Evolutionary conservation across 345 rosid genomes (phyloP), one percentile per base, ranked within the genome.

Genomic region (Sisymbrium irio): DNA sequence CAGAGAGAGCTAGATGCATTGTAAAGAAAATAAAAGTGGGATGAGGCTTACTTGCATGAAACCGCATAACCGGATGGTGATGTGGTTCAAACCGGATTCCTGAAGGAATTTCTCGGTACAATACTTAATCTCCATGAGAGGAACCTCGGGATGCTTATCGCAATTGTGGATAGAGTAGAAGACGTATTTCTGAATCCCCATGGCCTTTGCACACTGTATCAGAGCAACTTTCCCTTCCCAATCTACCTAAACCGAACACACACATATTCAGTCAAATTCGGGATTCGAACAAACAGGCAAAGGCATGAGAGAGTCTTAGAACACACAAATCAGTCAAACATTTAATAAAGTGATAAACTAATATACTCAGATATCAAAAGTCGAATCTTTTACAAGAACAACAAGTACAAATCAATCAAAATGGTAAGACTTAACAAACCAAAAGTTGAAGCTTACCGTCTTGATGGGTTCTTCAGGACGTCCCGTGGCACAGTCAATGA

Each of bases 171-270:
- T 91, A 27, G 99, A 95, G 71, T 82, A 95, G 72, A 95, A 91
- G 18, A 95, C 80, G 15, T 82, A 89, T 69, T 95, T 91, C 86
- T 91, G 99, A 77, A 95, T 89, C 75, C 92, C 97, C 97, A 95
- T 95, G 67, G 96, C 96, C 79, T 94, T 91, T 76, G 97, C 98
- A 75, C 93, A 91, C 78, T 94, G 98, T 82, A 94, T 87, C 22
- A 91, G 86, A 64, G 93, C 99, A 78, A 95, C 97, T 86, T 91
- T 95, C 58, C 99, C 97, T 89, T 89, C 97, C 99, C 99, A 95
- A 69, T 95, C 99, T 89, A 94, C 99, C 97, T 89, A 89, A 85
- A 91, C 73, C 81, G 77, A 81, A 85, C 62, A 71, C 69, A 78
- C 36, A 41, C 42, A 58, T 64, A 76, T 74, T 55, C 56, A 50